phyloP scores from a whole-genome alignment of 129 eudicot species.

The Deinandra increscens region DNA sequence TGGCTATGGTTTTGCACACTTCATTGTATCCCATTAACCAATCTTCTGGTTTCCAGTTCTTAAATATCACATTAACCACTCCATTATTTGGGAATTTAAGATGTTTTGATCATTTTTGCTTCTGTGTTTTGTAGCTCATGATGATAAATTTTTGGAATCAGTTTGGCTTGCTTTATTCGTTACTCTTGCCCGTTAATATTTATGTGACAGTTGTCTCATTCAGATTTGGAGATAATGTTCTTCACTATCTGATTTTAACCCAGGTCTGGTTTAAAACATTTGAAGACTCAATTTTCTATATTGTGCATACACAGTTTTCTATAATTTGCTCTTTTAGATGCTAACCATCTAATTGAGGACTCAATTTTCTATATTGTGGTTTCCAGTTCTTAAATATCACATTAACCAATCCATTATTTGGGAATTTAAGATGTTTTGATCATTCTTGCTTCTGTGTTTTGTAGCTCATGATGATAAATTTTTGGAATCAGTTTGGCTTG shows the following conservation, averaged over 20 bases:
- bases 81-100: neutral
- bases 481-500: neutral
- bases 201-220: neutral
- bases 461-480: neutral
- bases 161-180: neutral
- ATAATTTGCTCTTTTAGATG: neutral
- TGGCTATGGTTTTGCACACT: neutral
- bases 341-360: neutral
- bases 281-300: no score
- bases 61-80: no score
- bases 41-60: neutral
- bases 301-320: slow-evolving; percentile 21
- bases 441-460: neutral
- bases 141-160: neutral
- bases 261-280: slow-evolving; percentile 75
- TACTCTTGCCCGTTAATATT: neutral
- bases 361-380: neutral
- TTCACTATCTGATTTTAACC: slow-evolving; percentile 2
- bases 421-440: neutral
- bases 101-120: neutral
- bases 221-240: neutral
- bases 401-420: no score
- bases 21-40: neutral
- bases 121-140: neutral
- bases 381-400: neutral